Conservation (phyloP, 371 early-diverging fungal species). For the Actinomortierella wolfii region DNA sequence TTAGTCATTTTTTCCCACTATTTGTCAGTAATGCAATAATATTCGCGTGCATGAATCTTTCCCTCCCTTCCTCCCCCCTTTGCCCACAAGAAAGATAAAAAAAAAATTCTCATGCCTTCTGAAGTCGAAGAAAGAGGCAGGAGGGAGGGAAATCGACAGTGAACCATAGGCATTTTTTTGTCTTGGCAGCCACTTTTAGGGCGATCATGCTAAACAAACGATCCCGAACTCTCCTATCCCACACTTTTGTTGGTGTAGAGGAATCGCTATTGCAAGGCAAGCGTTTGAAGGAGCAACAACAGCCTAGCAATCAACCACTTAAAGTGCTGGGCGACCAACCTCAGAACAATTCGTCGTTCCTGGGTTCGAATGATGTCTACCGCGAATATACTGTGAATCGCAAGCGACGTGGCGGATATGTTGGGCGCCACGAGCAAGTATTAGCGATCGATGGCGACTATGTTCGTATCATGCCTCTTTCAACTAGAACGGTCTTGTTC, state of each 20-base stretch:
- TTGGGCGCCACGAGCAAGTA: slow-evolving; percentile 84
- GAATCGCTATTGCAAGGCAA: slow-evolving; percentile 3
- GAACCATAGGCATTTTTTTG: no score
- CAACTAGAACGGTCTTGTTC: slow-evolving; percentile 75
- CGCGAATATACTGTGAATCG: slow-evolving; percentile 74
- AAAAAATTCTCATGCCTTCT: background rate
- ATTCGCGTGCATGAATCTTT: background rate
- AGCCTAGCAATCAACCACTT: no score
- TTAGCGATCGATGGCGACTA: slow-evolving; percentile 95
- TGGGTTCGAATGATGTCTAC: slow-evolving; percentile 25
- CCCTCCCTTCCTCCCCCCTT: background rate
- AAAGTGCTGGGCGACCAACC: no score
- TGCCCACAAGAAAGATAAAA: background rate
- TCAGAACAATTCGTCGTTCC: slow-evolving; percentile 9
- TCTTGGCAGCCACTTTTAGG: no score
- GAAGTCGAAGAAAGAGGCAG: background rate
- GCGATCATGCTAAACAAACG: no score
- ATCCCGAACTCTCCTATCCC: no score
- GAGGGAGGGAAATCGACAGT: background rate
- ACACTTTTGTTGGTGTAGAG: slow-evolving; percentile 2
- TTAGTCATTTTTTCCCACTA: slow-evolving; percentile 52
- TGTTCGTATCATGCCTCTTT: slow-evolving; percentile 87
- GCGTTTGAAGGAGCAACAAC: slow-evolving; percentile 1
- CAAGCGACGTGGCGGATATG: slow-evolving; percentile 72
- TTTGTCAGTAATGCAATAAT: slow-evolving; percentile 51